Percentiles rank a stretch among this genome's conserved stretches.
Evolutionary conservation across 2,329 filamentous ascomycete genomes (phyloP).

Genomic region (Erysiphe pulchra): DNA sequence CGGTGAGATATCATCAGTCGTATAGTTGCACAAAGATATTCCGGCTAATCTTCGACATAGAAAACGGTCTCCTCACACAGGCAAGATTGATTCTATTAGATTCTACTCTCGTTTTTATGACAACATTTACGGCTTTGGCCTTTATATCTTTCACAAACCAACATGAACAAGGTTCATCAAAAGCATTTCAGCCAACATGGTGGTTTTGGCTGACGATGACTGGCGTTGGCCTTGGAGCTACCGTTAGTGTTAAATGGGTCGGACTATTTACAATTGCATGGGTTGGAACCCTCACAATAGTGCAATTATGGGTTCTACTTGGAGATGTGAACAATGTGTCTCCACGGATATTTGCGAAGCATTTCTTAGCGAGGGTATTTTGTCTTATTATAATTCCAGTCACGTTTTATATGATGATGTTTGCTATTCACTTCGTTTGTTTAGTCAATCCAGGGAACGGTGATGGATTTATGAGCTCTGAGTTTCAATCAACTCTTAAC

Average conservation of each 20-base stretch:
- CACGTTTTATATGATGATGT: slow-evolving; percentile 89
- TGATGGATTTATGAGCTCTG: slow-evolving; percentile 98
- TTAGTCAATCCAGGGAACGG: slow-evolving; percentile 87
- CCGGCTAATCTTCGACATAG: slow-evolving; percentile 18
- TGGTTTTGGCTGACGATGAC: slow-evolving; percentile 93
- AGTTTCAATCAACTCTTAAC: slow-evolving; percentile 94
- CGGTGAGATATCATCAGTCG: slow-evolving; percentile 24
- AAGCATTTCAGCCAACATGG: slow-evolving; percentile 76
- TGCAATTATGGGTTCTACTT: slow-evolving; percentile 88
- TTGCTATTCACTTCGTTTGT: slow-evolving; percentile 85
- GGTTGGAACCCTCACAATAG: slow-evolving; percentile 70
- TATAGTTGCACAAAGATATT: slow-evolving; percentile 5
- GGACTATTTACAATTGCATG: slow-evolving; percentile 96
- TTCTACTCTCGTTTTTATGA: slow-evolving; percentile 80
- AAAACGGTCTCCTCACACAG: slow-evolving; percentile 88
- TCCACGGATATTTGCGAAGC: slow-evolving; percentile 69
- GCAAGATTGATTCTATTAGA: slow-evolving; percentile 89
- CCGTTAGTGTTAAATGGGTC: slow-evolving; percentile 95
- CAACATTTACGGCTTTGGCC: slow-evolving; percentile 68
- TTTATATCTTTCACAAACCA: slow-evolving; percentile 93
- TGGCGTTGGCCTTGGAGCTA: slow-evolving; percentile 69
- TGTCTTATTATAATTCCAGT: slow-evolving; percentile 75
- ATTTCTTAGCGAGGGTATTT: slow-evolving; percentile 74
- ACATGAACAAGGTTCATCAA: slow-evolving; percentile 71
- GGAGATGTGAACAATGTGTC: slow-evolving; percentile 74